Base-by-base conservation (phyloP, 2,329 filamentous ascomycete genomes). In the Hypoxylon sp. region DNA sequence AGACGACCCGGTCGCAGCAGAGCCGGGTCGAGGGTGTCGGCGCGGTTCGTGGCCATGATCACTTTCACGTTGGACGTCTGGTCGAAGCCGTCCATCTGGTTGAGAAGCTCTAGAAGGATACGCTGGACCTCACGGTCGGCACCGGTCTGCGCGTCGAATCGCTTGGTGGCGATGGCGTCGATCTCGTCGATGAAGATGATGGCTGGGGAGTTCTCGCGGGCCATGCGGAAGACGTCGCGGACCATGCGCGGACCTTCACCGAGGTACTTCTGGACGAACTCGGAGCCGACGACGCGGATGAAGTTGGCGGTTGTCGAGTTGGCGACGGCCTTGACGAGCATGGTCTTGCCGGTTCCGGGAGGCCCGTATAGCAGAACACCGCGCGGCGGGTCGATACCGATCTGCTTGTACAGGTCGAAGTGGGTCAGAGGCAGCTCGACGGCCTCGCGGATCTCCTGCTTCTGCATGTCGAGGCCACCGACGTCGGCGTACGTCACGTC, bases 151-250 rank as follows among this genome's bases (percentile, higher is more conserved):
- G 96, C 96, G 79, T 99, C 96, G 83, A 99, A 99, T 81, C 96
- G 95, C 85, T 99, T 99, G 44, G 96, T 99, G 68, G 96, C 96
- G 76, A 99, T 98, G 70, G 96, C 96, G 79, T 99, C 96, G 75
- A 99, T 98, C 81, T 99, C 96, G 79, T 99, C 96, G 79, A 99
- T 99, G 87, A 99, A 99, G 83, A 99, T 99, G 81, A 99, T 99
- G 65, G 94, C 92, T 0, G 96, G 96, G 0, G 94, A 95, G 85
- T 99, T 99, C 85, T 99, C 96, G 70, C 96, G 91, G 39, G 96
- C 96, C 96, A 99, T 99, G 70, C 96, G 89, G 88, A 99, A 99
- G 44, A 99, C 96, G 80, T 99, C 96, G 77, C 96, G 93, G 59
- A 99, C 96, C 96, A 99, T 99, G 74, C 96, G 93, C 58, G 96